phyloP scores from a whole-genome alignment of 2,329 filamentous ascomycete genomes.

The Penicillium glabrum region DNA sequence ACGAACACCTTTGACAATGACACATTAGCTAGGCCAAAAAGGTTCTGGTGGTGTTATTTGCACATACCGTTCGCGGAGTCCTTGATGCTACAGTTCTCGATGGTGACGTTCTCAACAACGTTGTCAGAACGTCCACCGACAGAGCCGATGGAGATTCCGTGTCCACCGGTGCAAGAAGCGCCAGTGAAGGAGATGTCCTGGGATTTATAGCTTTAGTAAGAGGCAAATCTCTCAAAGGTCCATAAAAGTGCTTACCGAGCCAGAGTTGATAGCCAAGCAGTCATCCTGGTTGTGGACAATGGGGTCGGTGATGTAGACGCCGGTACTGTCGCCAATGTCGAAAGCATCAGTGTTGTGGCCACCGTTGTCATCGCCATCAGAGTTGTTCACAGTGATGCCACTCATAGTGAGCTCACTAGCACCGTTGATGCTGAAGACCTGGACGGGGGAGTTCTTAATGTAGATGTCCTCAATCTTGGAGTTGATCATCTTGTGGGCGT shows the following conservation, averaged over 20 bases:
- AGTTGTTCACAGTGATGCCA: slow-evolving; percentile 58
- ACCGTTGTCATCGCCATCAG: slow-evolving; percentile 49
- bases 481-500: slow-evolving; percentile 35
- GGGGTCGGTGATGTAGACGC: slow-evolving; percentile 54
- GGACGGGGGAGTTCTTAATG: slow-evolving; percentile 36
- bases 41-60: too few species aligned
- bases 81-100: slow-evolving; percentile 49
- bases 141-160: slow-evolving; percentile 35
- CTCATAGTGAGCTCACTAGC: slow-evolving; percentile 52
- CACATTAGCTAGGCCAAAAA: neutral
- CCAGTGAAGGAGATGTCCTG: slow-evolving; percentile 50
- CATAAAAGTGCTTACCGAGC: slow-evolving; percentile 25
- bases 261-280: slow-evolving; percentile 60
- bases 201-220: neutral
- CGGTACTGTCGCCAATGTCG: slow-evolving; percentile 53
- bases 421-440: slow-evolving; percentile 39
- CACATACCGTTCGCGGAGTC: slow-evolving; percentile 36
- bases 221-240: neutral
- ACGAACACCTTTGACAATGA: slow-evolving; percentile 18
- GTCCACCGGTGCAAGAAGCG: slow-evolving; percentile 42
- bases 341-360: slow-evolving; percentile 61
- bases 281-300: slow-evolving; percentile 63
- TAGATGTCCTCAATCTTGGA: slow-evolving; percentile 32
- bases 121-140: slow-evolving; percentile 53
- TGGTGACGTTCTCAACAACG: slow-evolving; percentile 51